These are phyloP conservation scores for Globisporangium megalacanthum DNA, from an alignment of 352 stramenopile species.

Conservation along the genomic window DNA sequence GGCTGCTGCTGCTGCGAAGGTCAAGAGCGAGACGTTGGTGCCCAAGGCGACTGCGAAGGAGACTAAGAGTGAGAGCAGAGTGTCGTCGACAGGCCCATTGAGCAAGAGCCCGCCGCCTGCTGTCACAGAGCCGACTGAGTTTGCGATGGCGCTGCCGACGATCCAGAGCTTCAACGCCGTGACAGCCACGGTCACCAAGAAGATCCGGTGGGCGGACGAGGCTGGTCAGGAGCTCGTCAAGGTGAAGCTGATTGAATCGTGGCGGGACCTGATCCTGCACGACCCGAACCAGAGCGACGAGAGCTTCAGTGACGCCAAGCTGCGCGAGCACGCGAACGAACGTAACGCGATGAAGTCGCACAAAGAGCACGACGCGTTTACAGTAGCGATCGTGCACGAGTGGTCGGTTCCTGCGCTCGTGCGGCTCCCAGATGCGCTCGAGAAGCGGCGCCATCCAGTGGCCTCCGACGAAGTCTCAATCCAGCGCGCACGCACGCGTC, in stretches of 20 bases:
- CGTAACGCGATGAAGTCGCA: conserved; percentile 56
- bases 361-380: conserved; percentile 51
- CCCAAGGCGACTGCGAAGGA: conserved; percentile 15
- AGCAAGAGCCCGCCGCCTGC: conserved; percentile 15
- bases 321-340: conserved; percentile 80
- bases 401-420: conserved; percentile 66
- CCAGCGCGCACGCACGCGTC: conserved; percentile 61
- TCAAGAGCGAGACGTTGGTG: conserved; percentile 27
- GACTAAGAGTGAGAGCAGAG: conserved; percentile 9
- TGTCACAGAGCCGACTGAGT: conserved; percentile 15
- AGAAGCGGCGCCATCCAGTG: conserved; percentile 23
- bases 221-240: conserved; percentile 69
- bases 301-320: conserved; percentile 77
- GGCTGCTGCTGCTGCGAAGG: conserved; percentile 18
- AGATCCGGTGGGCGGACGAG: conserved; percentile 82
- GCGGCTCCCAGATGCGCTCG: conserved; percentile 51
- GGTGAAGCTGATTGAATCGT: conserved; percentile 84
- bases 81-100: background rate
- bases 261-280: conserved; percentile 68
- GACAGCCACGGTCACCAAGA: conserved; percentile 32
- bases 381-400: conserved; percentile 43
- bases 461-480: conserved; percentile 59
- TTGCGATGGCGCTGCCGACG: conserved; percentile 58
- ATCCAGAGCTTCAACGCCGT: conserved; percentile 81
- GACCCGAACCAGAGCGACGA: conserved; percentile 54